Percentiles rank a stretch among this genome's conserved stretches.
phyloP scores from a whole-genome alignment of 2,329 filamentous ascomycete genomes.

The Xylariaceae sp. region DNA sequence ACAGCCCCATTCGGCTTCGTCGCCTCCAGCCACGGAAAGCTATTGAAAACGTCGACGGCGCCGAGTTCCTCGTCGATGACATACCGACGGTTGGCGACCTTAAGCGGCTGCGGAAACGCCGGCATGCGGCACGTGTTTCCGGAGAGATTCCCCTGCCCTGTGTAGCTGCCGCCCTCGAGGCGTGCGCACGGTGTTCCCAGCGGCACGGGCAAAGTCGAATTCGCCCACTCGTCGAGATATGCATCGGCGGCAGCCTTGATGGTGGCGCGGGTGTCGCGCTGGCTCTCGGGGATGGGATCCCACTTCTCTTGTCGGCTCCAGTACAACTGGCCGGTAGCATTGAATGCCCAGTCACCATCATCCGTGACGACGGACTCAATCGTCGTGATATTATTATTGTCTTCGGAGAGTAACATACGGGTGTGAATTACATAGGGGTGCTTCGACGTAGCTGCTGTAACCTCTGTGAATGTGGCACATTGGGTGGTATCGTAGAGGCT shows the following conservation, averaged over 20 bases:
- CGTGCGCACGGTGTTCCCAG: slow-evolving; percentile 41
- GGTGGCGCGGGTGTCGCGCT: slow-evolving; percentile 36
- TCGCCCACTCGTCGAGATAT: slow-evolving; percentile 39
- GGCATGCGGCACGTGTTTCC: slow-evolving; percentile 39
- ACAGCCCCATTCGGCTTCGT: slow-evolving; percentile 32
- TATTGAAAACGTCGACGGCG: slow-evolving; percentile 40
- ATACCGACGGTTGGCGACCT: slow-evolving; percentile 37
- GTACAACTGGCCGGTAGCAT: slow-evolving; percentile 37
- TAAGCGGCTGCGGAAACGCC: slow-evolving; percentile 38
- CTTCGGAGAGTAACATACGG: slow-evolving; percentile 36
- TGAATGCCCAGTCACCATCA: slow-evolving; percentile 42
- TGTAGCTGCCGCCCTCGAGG: slow-evolving; percentile 41
- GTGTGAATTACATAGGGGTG: slow-evolving; percentile 44
- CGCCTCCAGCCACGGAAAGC: slow-evolving; percentile 39
- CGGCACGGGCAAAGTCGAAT: slow-evolving; percentile 34
- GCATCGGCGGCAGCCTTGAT: slow-evolving; percentile 42
- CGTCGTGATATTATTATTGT: slow-evolving; percentile 32
- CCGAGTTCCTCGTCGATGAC: slow-evolving; percentile 41
- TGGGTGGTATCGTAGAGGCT: slow-evolving; percentile 43
- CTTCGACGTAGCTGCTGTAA: slow-evolving; percentile 42
- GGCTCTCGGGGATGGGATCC: slow-evolving; percentile 38
- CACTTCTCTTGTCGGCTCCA: slow-evolving; percentile 40
- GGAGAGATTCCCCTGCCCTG: slow-evolving; percentile 26
- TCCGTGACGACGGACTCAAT: slow-evolving; percentile 41
- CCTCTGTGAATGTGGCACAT: slow-evolving; percentile 51